Evolutionary conservation across 2,329 filamentous ascomycete genomes (phyloP).

Genomic region (Gaeumannomyces sp.): DNA sequence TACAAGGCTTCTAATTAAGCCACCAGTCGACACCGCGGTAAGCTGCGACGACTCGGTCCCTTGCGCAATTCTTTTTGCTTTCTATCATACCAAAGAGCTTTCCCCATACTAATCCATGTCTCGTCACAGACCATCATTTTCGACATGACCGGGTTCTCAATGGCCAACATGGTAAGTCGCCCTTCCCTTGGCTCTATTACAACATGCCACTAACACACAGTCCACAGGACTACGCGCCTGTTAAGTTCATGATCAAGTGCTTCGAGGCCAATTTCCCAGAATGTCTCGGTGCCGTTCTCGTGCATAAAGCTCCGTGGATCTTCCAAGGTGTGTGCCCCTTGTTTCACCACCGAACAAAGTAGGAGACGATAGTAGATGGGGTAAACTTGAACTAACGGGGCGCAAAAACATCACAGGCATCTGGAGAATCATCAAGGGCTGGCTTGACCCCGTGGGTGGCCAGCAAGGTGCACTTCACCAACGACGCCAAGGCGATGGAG

Average conservation of each 20-base stretch:
- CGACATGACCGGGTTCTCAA: constrained; percentile 88
- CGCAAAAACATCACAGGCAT: constrained; percentile 51
- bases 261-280: constrained; percentile 99
- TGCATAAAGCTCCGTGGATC: constrained; percentile 95
- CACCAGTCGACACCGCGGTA: constrained; percentile 87
- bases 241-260: constrained; percentile 99
- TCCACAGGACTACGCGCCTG: constrained; percentile 75
- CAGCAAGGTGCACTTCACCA: constrained; percentile 88
- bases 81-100: neutral
- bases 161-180: constrained; percentile 79
- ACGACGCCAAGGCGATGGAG: constrained; percentile 70
- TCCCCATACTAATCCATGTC: constrained; percentile 1
- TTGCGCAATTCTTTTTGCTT: neutral
- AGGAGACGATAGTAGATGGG: neutral
- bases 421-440: constrained; percentile 91
- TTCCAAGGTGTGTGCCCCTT: constrained; percentile 68
- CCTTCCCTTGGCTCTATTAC: neutral
- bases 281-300: constrained; percentile 78
- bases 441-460: constrained; percentile 97
- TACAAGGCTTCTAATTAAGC: constrained; percentile 71
- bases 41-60: constrained; percentile 30
- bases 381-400: neutral
- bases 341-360: neutral
- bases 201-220: neutral
- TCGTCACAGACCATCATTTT: constrained; percentile 73